Conservation (phyloP, 805 yeast genomes). For the Lipomyces spencermartinsiae region DNA sequence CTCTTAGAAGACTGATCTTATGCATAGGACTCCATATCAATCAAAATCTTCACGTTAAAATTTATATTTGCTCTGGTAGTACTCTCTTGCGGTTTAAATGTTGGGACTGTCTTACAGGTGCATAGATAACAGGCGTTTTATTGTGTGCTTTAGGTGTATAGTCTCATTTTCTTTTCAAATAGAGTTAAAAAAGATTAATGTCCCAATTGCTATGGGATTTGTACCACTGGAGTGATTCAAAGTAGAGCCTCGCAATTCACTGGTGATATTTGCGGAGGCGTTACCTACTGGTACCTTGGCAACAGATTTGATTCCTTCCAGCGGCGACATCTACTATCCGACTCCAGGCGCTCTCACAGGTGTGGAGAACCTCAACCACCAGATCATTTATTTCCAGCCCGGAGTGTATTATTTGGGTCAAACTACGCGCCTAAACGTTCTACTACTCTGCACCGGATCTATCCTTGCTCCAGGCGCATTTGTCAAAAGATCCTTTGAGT, state of each 20-base stretch:
- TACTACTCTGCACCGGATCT: background rate
- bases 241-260: background rate
- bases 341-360: background rate
- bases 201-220: no score
- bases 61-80: no score
- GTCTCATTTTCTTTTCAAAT: no score
- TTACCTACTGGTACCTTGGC: background rate
- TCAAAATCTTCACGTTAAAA: no score
- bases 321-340: conserved; percentile 2
- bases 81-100: no score
- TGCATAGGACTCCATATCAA: no score
- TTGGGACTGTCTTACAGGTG: no score
- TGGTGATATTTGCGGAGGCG: conserved; percentile 5
- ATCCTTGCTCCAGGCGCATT: background rate
- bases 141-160: no score
- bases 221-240: background rate
- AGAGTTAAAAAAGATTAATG: no score
- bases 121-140: no score
- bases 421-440: background rate
- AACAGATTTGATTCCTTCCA: background rate
- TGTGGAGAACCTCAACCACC: background rate
- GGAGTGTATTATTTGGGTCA: background rate
- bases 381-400: conserved; percentile 6
- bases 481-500: background rate
- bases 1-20: no score